Evolutionary conservation across 208 protist genomes (phyloP).

Genomic region (Leptomonas seymouri): DNA sequence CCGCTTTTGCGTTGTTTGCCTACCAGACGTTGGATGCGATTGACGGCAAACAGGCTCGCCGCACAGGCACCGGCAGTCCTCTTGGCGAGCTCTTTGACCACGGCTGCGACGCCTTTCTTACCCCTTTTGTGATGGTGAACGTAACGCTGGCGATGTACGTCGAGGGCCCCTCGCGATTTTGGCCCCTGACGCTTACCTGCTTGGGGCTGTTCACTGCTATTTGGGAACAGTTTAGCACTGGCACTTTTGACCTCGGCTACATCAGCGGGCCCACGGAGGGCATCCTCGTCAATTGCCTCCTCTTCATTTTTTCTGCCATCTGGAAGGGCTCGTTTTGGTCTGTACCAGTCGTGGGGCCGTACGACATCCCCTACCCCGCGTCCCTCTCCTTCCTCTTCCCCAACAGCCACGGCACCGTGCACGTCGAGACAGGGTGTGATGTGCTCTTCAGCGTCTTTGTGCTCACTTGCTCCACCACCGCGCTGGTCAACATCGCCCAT

Average conservation of each 20-base stretch:
- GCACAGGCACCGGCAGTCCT: constrained; percentile 89
- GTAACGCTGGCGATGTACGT: constrained; percentile 51
- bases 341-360: constrained; percentile 37
- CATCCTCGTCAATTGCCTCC: constrained; percentile 60
- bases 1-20: constrained; percentile 65
- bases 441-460: constrained; percentile 52
- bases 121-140: constrained; percentile 77
- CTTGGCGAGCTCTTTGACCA: constrained; percentile 97
- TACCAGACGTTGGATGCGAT: constrained; percentile 96
- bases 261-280: constrained; percentile 92
- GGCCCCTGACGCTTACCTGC: constrained; percentile 53
- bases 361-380: constrained; percentile 30
- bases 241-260: constrained; percentile 90
- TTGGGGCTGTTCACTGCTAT: constrained; percentile 72
- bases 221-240: constrained; percentile 92
- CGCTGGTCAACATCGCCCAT: constrained; percentile 65
- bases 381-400: constrained; percentile 17
- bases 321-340: constrained; percentile 59
- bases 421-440: constrained; percentile 49
- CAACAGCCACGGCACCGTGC: constrained; percentile 25
- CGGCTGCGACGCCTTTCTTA: constrained; percentile 93
- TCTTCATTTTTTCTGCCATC: constrained; percentile 65
- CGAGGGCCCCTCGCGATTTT: constrained; percentile 46
- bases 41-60: constrained; percentile 96
- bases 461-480: constrained; percentile 42